Evolutionary conservation across 2,329 filamentous ascomycete species (phyloP).

Genomic region (Botrytis fabae): DNA sequence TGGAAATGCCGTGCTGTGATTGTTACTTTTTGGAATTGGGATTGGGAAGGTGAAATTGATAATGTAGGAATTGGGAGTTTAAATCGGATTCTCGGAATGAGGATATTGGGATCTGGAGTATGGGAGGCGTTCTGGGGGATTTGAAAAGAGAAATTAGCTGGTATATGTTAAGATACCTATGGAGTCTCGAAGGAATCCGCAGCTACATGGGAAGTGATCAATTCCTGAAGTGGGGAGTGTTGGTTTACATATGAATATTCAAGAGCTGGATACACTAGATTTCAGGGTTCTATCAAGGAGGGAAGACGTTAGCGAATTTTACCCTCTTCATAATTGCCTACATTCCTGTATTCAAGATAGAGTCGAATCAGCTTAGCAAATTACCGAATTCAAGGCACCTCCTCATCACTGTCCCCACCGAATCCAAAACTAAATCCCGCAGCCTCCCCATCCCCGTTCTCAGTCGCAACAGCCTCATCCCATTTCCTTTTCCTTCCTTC

Average conservation of each 20-base stretch:
- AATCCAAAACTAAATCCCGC: conserved; percentile 65
- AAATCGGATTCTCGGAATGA: not conserved
- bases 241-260: not conserved
- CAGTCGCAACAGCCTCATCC: conserved; percentile 70
- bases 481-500: conserved; percentile 77
- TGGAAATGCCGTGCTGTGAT: conserved; percentile 6
- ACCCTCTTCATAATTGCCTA: not conserved
- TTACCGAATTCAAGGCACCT: conserved; percentile 39
- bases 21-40: not conserved
- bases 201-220: not conserved
- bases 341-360: not conserved
- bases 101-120: not conserved
- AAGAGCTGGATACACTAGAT: not conserved
- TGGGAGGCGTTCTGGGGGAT: not conserved
- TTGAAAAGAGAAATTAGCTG: not conserved
- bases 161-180: conserved; percentile 8
- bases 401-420: conserved; percentile 55
- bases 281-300: not conserved
- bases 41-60: not conserved
- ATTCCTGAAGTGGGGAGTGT: not conserved
- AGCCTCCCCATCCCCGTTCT: conserved; percentile 42
- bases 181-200: conserved; percentile 3
- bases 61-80: conserved; percentile 17
- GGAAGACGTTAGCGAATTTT: not conserved
- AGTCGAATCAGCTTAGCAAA: not conserved